Base-by-base conservation (phyloP, 2,329 filamentous ascomycete genomes). In the Hypoxylon sp. region DNA sequence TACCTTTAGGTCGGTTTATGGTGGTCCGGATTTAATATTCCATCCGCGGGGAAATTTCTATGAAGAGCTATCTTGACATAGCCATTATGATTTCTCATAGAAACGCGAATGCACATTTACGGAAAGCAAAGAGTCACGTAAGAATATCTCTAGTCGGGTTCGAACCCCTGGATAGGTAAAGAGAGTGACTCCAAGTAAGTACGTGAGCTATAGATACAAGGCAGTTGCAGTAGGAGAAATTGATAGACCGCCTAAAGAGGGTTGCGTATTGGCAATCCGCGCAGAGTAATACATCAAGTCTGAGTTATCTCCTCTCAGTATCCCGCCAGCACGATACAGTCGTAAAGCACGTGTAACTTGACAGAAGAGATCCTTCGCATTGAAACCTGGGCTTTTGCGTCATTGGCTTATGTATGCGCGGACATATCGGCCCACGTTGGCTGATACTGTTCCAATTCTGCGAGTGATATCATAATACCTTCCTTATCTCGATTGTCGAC, bases 401-500 rank as follows among this genome's bases (percentile, higher is more conserved):
- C 4, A 32, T 10, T 32, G 8, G 30, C 11, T 4, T 13, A 34
- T 15, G 32, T 34, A 34, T 34, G 13, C 13, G 32, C 32, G 32
- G 32, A 15, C 32, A 13, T 34, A 15, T 34, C 11, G 32, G 32
- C 30, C 30, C 30, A 32, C 30, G 30, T 6, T 32, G 30, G 6
- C 32, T 13, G 32, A 34, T 15, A 15, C 32, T 34, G 32, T 13
- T 34, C 4, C 39, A 17, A 48, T 24, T 22, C 24, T 26, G 44
- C 15, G 13, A 28, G 15, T 30, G 44, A 48, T 48, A 48, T 41
- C 19, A 52, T 24, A 24, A 39, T n/a, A 52, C 49, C 49, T 52
- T 52, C 49, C 49, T 41, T 24, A 41, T 41, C 20, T 28, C 15
- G 30, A 39, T 15, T 8, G 5, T n/a, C 15, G 8, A 24, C 41